These are phyloP conservation scores for Reticulascus tulasneorum DNA, from an alignment of 2,329 filamentous ascomycete genomes.

Conservation along the genomic window DNA sequence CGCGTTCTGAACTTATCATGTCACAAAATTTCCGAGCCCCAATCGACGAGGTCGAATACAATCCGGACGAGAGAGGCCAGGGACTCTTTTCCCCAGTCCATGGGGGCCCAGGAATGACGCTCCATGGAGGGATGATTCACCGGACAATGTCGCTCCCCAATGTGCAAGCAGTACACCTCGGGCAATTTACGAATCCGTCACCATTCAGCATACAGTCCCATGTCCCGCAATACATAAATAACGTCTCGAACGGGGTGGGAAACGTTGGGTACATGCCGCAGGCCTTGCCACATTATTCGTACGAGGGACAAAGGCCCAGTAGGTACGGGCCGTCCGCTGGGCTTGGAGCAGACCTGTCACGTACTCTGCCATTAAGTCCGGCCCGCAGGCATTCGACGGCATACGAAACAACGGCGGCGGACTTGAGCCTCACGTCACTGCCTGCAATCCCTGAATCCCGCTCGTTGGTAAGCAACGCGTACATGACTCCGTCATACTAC, in stretches of 20 bases:
- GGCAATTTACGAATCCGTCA: no score
- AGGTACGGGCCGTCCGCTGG: constrained; percentile 7
- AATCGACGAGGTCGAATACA: constrained; percentile 59
- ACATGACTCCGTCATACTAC: constrained; percentile 10
- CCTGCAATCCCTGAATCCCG: constrained; percentile 6
- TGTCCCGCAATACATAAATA: constrained; percentile 6
- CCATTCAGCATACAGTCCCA: constrained; percentile 3
- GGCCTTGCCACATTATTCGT: no score
- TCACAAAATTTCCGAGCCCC: constrained; percentile 65
- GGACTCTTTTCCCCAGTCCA: no score
- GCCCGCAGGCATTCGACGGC: constrained; percentile 10
- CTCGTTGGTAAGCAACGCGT: constrained; percentile 1
- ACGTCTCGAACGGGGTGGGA: constrained; percentile 4
- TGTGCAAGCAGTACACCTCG: no score
- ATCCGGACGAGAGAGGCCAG: no score
- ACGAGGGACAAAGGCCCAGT: no score
- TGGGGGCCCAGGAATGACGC: no score
- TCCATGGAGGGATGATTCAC: constrained; percentile 18
- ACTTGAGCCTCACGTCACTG: constrained; percentile 8
- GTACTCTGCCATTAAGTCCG: constrained; percentile 6
- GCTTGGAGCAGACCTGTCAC: constrained; percentile 5
- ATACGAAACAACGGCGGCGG: constrained; percentile 7
- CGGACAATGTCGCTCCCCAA: constrained; percentile 21
- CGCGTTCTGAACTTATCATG: constrained; percentile 54
- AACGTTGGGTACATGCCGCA: constrained; percentile 6